Evolutionary conservation across 306 rosid genomes (phyloP).

Genomic region (Biancaea sappan): DNA sequence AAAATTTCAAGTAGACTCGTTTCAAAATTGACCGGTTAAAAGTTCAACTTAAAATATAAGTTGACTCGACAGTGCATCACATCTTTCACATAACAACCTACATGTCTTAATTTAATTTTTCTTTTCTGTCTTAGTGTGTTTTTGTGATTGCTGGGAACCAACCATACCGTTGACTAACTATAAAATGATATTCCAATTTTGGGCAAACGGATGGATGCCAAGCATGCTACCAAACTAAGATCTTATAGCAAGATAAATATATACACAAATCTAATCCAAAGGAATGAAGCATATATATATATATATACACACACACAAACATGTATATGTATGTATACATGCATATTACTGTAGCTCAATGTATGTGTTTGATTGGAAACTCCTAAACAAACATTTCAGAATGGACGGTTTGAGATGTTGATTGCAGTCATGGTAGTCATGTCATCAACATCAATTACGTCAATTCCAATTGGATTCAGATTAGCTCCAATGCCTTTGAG

Average conservation of each 20-base stretch:
- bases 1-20: not conserved
- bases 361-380: slow-evolving; percentile 1
- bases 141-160: slow-evolving; percentile 17
- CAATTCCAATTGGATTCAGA: too few species aligned
- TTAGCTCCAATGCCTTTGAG: too few species aligned
- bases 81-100: not conserved
- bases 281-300: not conserved
- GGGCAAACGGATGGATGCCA: not conserved
- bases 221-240: slow-evolving; percentile 21
- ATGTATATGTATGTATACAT: too few species aligned
- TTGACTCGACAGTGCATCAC: not conserved
- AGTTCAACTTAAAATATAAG: not conserved
- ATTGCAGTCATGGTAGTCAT: slow-evolving; percentile 26
- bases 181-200: not conserved
- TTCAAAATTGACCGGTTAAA: not conserved
- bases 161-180: slow-evolving; percentile 29
- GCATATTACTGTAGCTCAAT: not conserved
- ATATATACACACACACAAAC: too few species aligned
- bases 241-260: not conserved
- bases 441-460: slow-evolving; percentile 8
- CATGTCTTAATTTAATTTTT: too few species aligned
- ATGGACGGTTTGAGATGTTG: not conserved
- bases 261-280: not conserved
- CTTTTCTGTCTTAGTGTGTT: not conserved
- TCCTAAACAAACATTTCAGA: not conserved